A percentile compares a stretch with the other conserved stretches of the same genome.
These are phyloP conservation scores for Heliamphora exappendiculata DNA, from an alignment of 148 eudicot species.

Conservation along the genomic window DNA sequence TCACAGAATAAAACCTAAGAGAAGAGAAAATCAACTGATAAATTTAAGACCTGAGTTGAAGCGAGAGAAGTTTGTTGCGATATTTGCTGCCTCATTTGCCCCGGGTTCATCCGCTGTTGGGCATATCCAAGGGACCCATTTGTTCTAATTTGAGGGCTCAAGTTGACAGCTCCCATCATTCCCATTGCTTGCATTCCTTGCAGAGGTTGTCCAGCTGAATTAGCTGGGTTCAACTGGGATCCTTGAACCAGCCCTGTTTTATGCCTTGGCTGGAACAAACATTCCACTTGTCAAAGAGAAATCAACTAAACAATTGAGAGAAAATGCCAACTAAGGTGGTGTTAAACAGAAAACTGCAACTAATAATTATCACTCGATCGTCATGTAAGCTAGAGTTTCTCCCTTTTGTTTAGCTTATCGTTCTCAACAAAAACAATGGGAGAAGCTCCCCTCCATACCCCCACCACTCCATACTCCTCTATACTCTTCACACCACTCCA, in stretches of 20 bases:
- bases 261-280: conserved; percentile 70
- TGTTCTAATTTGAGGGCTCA: conserved; percentile 62
- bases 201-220: conserved; percentile 56
- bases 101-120: conserved; percentile 56
- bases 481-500: too few species aligned
- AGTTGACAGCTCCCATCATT: conserved; percentile 50
- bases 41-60: conserved; percentile 55
- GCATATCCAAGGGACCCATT: conserved; percentile 54
- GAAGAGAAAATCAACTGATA: neutral
- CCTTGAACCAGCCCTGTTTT: conserved; percentile 65
- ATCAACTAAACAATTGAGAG: neutral
- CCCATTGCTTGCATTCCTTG: conserved; percentile 78
- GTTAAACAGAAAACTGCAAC: neutral
- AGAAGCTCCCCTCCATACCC: neutral
- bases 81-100: conserved; percentile 61
- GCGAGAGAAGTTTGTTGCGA: conserved; percentile 59
- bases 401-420: neutral
- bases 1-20: neutral
- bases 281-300: conserved; percentile 12
- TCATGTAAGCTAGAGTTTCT: neutral
- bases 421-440: neutral
- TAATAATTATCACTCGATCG: neutral
- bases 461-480: too few species aligned
- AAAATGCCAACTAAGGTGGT: neutral
- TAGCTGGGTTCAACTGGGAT: conserved; percentile 61